Base-by-base conservation (phyloP, 1,284 basidiomycete genomes). In the Boletus semigastroideus region DNA sequence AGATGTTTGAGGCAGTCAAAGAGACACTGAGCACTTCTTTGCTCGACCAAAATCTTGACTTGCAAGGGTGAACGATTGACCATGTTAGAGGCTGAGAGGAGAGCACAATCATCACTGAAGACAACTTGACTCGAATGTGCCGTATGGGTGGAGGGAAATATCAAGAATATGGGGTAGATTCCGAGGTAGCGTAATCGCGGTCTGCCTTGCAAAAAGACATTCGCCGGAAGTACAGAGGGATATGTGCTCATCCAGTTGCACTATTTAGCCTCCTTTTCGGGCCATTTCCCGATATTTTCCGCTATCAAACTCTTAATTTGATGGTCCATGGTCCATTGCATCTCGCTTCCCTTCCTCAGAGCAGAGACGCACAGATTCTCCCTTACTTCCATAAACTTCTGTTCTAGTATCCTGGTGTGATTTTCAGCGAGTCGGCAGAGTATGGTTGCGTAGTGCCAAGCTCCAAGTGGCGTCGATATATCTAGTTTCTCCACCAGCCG, bases 391-490 rank as follows among this genome's bases (percentile, higher is more conserved):
- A 27, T 45, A 5, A 56, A 58, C 22, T 20, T 56, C 3, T 16
- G 13, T 2, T 44, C 56, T 1, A 57, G 14, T 3, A n/a, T 19
- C 27, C 22, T 30, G 1, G 51, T 43, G 3, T 58, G 55, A 19
- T 39, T 39, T 27, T 54, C 14, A 0, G 55, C 49, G 6, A 55
- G 55, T 10, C 54, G 44, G 37, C 44, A 53, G 3, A 53, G 55
- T 40, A 56, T 54, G 4, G 50, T 54, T 0, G 45, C 51, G 9
- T 56, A 48, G 20, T 56, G 48, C 49, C 54, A 56, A 27, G 49
- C 49, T 19, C 49, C 49, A 2, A 48, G 1, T 0, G 52, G 42
- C 12, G 46, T 54, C 11, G 53, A 54, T 3, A 54, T 49, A 13
- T 54, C 53, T 20, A 54, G 2, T 16, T 11, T 43, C 28, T 54